Evolutionary conservation across 2,329 filamentous ascomycete species (phyloP), one percentile per base, ranked within the genome.

Genomic region (Ilyonectria mors-panacis): DNA sequence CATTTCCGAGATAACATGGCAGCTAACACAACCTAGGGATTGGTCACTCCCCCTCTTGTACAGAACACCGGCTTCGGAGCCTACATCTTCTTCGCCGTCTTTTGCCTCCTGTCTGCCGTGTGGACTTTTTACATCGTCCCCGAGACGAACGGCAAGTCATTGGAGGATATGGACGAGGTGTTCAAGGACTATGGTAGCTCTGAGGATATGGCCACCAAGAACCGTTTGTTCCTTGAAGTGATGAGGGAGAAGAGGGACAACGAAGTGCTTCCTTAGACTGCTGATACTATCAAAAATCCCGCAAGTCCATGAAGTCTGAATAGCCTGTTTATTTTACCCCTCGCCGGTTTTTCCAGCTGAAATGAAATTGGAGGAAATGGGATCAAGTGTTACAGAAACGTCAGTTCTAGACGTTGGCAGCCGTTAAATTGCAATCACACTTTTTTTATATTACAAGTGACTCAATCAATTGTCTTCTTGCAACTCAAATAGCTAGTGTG

Each of bases 71-170:
- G 73, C 2, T 77, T 69, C 48, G 86, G 85, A 12, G 85, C 87
- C 0, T 91, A 89, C 77, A 79, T 90, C 67, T 88, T 89, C 65
- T 91, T 89, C 75, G 82, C 85, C 7, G 84, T 78, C 50, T 89
- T 89, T 59, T 88, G 86, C 81, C 86, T 88, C 77, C 81, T 88
- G 48, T 85, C 89, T 28, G 75, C 75, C 33, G 44, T 76, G 7
- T 90, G 85, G 83, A 84, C 85, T 0, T 87, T 78, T 66, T 82
- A 85, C 62, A 86, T 86, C 68, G 84, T 88, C 0, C 87, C 87
- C 0, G 88, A 91, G 73, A 90, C 87, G 1, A 86, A 83, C 50
- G 85, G 85, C 1, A 79, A 81, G 28, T 84, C 82, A 1, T 81
- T 88, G 2, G 86, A 88, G 72, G 83, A 88, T 67, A 86, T 88